Conservation (phyloP, 768 basidiomycete species). For the Termitomyces bulborhizus region DNA sequence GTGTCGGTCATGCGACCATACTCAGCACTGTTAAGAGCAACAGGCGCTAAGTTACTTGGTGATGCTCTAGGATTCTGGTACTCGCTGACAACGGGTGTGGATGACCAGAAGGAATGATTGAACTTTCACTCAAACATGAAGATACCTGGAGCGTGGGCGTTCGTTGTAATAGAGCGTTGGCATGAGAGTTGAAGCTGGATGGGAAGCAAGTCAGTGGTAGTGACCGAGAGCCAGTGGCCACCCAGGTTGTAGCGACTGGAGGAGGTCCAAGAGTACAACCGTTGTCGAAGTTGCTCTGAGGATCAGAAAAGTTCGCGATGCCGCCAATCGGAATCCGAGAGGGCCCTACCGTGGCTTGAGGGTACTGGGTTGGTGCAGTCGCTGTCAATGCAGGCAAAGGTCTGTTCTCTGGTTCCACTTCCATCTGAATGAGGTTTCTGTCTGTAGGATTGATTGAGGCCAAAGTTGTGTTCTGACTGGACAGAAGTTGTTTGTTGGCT, state of each 20-base stretch:
- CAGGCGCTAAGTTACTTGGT: slow-evolving; percentile 4
- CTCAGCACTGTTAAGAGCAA: not conserved
- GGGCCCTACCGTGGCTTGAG: slow-evolving; percentile 3
- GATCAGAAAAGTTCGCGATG: not conserved
- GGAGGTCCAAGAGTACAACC: not conserved
- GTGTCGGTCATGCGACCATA: not conserved
- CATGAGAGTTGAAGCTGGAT: slow-evolving; percentile 7
- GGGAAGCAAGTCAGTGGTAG: slow-evolving; percentile 4
- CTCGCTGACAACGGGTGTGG: slow-evolving; percentile 29
- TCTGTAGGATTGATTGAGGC: not conserved
- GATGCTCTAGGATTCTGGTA: slow-evolving; percentile 14
- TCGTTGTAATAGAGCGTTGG: slow-evolving; percentile 5
- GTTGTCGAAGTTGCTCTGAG: not conserved
- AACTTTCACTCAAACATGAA: slow-evolving; percentile 11
- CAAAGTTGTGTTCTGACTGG: not conserved
- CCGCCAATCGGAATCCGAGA: not conserved
- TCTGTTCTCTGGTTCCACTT: slow-evolving; percentile 9
- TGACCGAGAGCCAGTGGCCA: not conserved
- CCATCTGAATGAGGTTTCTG: slow-evolving; percentile 10
- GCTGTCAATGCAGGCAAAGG: not conserved
- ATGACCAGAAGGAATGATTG: slow-evolving; percentile 54
- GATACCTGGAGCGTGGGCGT: slow-evolving; percentile 8
- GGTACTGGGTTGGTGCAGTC: not conserved
- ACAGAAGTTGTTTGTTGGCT: not conserved
- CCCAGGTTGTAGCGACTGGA: slow-evolving; percentile 6